These are phyloP conservation scores for Biscogniauxia marginata DNA, from an alignment of 2,329 filamentous ascomycete species.

Conservation along the genomic window DNA sequence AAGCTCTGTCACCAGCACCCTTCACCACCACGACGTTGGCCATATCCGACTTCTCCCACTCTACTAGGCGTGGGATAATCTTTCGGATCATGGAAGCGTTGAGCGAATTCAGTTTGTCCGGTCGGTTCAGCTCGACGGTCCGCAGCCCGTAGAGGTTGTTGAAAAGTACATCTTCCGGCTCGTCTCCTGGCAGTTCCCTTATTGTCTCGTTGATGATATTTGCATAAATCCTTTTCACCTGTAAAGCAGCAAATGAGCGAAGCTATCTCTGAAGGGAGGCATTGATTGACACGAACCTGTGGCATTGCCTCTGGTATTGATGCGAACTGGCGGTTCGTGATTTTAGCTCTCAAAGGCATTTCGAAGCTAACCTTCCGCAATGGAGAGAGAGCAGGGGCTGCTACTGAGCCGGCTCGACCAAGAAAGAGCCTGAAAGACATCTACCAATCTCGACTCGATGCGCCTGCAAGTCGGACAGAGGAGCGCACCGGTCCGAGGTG, in stretches of 20 bases:
- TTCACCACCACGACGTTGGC: constrained; percentile 92
- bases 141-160: constrained; percentile 84
- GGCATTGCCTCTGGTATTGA: constrained; percentile 43
- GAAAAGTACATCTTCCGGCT: constrained; percentile 90
- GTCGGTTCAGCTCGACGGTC: constrained; percentile 91
- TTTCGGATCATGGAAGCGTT: constrained; percentile 94
- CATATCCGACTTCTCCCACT: constrained; percentile 94
- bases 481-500: constrained; percentile 7
- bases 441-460: constrained; percentile 40
- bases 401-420: constrained; percentile 53
- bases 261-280: neutral
- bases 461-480: constrained; percentile 29
- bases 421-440: constrained; percentile 59
- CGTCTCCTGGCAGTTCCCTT: constrained; percentile 65
- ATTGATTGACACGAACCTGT: constrained; percentile 42
- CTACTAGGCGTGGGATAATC: constrained; percentile 82
- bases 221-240: constrained; percentile 38
- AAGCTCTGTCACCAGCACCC: constrained; percentile 77
- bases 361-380: constrained; percentile 42
- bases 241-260: constrained; percentile 6
- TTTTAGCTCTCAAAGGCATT: constrained; percentile 83
- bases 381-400: constrained; percentile 44
- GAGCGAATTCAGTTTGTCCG: constrained; percentile 86
- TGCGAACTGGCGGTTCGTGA: constrained; percentile 58
- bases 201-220: constrained; percentile 30